Evolutionary conservation across 129 eudicot genomes (phyloP).

Genomic region (Tanacetum coccineum): DNA sequence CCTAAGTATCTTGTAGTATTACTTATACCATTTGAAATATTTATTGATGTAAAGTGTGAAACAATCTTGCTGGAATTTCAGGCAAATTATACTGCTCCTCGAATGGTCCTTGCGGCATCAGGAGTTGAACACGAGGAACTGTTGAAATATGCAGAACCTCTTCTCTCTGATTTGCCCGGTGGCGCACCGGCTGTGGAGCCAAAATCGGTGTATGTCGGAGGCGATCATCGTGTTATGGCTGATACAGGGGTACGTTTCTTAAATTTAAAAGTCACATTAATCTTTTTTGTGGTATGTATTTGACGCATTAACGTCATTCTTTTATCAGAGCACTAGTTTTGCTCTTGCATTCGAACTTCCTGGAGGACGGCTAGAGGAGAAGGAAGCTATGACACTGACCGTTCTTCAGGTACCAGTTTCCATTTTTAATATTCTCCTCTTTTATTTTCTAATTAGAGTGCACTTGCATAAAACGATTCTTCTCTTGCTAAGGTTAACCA

Average conservation of each 20-base stretch:
- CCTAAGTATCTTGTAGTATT: not conserved
- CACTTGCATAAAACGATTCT: too few relatives aligned
- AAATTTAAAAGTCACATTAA: not conserved
- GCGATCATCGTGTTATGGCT: conserved; percentile 76
- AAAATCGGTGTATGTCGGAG: conserved; percentile 70
- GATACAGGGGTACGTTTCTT: conserved; percentile 64
- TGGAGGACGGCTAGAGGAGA: conserved; percentile 81
- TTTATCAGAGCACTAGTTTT: conserved; percentile 60
- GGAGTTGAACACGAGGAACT: conserved; percentile 94
- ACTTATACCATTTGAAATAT: not conserved
- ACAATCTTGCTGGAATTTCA: conserved; percentile 24
- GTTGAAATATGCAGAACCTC: conserved; percentile 75
- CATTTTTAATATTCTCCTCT: not conserved
- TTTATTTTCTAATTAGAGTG: too few relatives aligned
- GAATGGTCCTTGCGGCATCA: conserved; percentile 89
- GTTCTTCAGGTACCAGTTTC: conserved; percentile 68
- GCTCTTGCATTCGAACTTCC: conserved; percentile 92
- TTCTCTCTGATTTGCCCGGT: conserved; percentile 71
- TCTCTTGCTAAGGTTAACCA: too few relatives aligned
- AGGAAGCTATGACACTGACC: conserved; percentile 64
- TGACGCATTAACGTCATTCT: not conserved
- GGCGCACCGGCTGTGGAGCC: conserved; percentile 52
- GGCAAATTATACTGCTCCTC: conserved; percentile 85
- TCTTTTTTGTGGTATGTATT: not conserved
- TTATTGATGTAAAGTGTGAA: not conserved